Evolutionary conservation across 495 filamentous ascomycete species (phyloP).

Genomic region (Podospora pseudopauciseta): DNA sequence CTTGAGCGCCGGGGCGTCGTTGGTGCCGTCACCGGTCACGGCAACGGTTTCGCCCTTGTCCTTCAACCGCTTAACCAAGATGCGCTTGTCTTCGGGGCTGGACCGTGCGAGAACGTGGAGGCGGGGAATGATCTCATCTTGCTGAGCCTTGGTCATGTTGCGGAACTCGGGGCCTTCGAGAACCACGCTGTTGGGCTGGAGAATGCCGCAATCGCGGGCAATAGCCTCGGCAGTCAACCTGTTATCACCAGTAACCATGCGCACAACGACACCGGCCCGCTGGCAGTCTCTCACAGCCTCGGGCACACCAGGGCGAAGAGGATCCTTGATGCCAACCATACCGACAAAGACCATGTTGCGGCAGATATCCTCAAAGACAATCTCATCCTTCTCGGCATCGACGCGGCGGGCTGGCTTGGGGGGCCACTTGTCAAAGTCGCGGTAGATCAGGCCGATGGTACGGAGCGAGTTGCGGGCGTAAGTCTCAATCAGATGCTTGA

Average conservation of each 20-base stretch:
- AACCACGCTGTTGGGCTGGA: slow-evolving; percentile 64
- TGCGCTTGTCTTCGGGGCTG: slow-evolving; percentile 83
- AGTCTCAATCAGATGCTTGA: slow-evolving; percentile 63
- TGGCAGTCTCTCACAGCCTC: slow-evolving; percentile 72
- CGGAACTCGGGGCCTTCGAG: slow-evolving; percentile 86
- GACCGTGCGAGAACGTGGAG: slow-evolving; percentile 84
- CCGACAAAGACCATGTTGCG: slow-evolving; percentile 73
- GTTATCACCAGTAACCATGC: slow-evolving; percentile 92
- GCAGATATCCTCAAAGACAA: slow-evolving; percentile 68
- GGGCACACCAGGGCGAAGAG: slow-evolving; percentile 73
- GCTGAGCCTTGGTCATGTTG: slow-evolving; percentile 64
- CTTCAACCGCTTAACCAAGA: slow-evolving; percentile 71
- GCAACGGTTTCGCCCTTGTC: slow-evolving; percentile 75
- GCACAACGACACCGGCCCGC: slow-evolving; percentile 73
- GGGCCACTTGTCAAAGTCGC: slow-evolving; percentile 87
- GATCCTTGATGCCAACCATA: slow-evolving; percentile 85
- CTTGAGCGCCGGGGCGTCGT: slow-evolving; percentile 82
- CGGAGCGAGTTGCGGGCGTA: slow-evolving; percentile 82
- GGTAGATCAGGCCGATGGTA: slow-evolving; percentile 82
- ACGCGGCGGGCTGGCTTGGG: slow-evolving; percentile 61
- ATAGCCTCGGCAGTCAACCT: slow-evolving; percentile 77
- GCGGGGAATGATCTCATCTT: slow-evolving; percentile 67
- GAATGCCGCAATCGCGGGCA: slow-evolving; percentile 78
- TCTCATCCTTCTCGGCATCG: slow-evolving; percentile 68
- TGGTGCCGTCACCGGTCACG: slow-evolving; percentile 86